A percentile compares a stretch with the other conserved stretches of the same genome.
These are phyloP conservation scores for Prunus kanzakura DNA, from an alignment of 306 rosid genomes.

Conservation along the genomic window DNA sequence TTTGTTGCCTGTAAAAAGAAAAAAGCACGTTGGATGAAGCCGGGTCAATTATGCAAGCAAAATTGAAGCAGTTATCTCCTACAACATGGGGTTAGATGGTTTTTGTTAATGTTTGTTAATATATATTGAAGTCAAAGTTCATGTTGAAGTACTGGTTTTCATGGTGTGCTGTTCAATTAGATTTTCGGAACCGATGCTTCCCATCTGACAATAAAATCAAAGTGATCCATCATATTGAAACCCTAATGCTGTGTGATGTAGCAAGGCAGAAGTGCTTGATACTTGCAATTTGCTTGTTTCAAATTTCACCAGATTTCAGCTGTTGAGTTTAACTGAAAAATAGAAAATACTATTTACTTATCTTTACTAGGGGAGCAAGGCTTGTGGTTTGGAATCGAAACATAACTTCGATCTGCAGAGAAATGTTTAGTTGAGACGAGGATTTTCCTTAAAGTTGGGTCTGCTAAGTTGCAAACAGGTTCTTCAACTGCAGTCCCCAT, in stretches of 20 bases:
- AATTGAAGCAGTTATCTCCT: not conserved
- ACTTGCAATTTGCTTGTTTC: not conserved
- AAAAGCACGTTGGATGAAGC: slow-evolving; percentile 42
- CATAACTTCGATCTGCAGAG: not conserved
- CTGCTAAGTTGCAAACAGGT: not conserved
- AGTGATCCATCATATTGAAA: not conserved
- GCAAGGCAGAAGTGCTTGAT: not conserved
- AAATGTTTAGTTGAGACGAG: not conserved
- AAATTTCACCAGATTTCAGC: not conserved
- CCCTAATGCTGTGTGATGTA: not conserved
- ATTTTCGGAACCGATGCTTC: not conserved
- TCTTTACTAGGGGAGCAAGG: not conserved
- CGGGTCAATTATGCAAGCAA: not conserved
- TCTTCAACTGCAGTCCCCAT: not conserved
- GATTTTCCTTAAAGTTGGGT: not conserved
- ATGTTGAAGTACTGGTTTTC: not conserved
- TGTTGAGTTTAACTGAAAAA: not conserved
- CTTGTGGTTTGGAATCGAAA: not conserved
- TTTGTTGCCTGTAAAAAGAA: slow-evolving; percentile 59
- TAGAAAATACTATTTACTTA: not conserved
- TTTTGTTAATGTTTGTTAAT: not conserved
- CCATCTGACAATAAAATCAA: not conserved
- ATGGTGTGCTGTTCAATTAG: not conserved
- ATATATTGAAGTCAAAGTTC: not conserved
- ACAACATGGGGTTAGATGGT: not conserved